Percentiles rank a stretch among this genome's conserved stretches.
Conservation (phyloP, 2,329 filamentous ascomycete genomes). For the Colletotrichum lini region DNA sequence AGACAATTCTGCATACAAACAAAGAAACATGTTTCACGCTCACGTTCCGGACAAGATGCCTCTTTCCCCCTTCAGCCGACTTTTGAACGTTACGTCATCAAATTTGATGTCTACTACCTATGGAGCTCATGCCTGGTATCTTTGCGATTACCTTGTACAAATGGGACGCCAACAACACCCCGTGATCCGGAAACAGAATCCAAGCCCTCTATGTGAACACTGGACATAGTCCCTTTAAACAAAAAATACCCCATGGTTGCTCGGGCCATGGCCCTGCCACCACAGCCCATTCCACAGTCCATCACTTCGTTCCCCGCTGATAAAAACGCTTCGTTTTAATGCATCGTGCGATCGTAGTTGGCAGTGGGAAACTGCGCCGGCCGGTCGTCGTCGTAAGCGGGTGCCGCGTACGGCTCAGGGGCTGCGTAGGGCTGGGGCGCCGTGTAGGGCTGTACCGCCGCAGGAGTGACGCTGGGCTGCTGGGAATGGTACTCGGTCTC, state of each 20-base stretch:
- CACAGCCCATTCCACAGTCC: not conserved
- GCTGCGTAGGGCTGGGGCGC: conserved; percentile 42
- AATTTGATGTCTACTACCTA: conserved; percentile 42
- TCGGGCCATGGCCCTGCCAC: conserved; percentile 18
- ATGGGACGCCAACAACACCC: conserved; percentile 47
- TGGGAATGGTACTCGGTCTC: conserved; percentile 64
- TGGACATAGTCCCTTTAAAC: conserved; percentile 24
- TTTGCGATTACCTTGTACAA: conserved; percentile 44
- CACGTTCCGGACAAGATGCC: conserved; percentile 6
- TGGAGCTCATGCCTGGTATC: conserved; percentile 42
- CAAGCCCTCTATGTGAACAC: conserved; percentile 39
- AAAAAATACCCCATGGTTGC: not conserved
- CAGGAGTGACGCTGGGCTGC: conserved; percentile 50
- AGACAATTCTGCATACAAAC: conserved; percentile 14
- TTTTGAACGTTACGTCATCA: conserved; percentile 36
- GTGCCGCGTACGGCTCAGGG: conserved; percentile 53
- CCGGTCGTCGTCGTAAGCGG: conserved; percentile 56
- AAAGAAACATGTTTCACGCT: conserved; percentile 14
- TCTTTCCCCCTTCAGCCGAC: not conserved
- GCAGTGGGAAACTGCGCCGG: conserved; percentile 70
- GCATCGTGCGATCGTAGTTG: conserved; percentile 66
- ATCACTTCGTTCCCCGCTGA: not conserved
- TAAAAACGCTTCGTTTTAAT: conserved; percentile 9
- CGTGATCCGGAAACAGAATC: conserved; percentile 34
- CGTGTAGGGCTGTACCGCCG: conserved; percentile 46